Evolutionary conservation across 116 monocot genomes (phyloP).

Genomic region (Papilionanthe hybrid): DNA sequence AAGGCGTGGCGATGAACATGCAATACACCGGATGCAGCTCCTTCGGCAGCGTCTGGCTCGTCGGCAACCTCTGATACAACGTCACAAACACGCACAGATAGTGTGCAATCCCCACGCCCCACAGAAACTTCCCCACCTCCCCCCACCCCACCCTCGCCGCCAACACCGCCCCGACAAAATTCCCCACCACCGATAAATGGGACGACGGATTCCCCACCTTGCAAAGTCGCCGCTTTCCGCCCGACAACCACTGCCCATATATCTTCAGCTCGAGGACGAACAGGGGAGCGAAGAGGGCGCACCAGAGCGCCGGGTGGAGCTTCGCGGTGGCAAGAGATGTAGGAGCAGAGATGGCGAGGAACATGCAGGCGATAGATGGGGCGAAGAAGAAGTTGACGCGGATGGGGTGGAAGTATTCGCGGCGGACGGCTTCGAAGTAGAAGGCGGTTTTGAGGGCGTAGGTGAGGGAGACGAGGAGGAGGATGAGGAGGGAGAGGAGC

Average conservation of each 20-base stretch:
- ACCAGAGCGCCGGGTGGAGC: constrained; percentile 58
- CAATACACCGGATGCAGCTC: constrained; percentile 92
- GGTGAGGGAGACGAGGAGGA: constrained; percentile 46
- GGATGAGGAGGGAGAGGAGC: constrained; percentile 55
- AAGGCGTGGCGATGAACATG: constrained; percentile 91
- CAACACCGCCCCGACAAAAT: constrained; percentile 79
- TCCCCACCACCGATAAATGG: constrained; percentile 82
- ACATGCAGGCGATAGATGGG: constrained; percentile 85
- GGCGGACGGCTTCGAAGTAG: constrained; percentile 89
- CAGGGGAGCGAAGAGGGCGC: constrained; percentile 48
- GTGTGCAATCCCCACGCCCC: constrained; percentile 81
- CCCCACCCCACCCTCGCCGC: constrained; percentile 67
- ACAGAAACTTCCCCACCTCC: constrained; percentile 72
- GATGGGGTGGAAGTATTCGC: constrained; percentile 94
- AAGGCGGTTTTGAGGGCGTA: constrained; percentile 72
- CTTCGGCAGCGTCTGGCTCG: constrained; percentile 77
- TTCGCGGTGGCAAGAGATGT: constrained; percentile 12
- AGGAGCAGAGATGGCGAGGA: constrained; percentile 61
- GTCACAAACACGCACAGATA: constrained; percentile 86
- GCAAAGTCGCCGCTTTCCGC: constrained; percentile 80
- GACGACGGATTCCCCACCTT: constrained; percentile 94
- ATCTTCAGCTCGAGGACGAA: constrained; percentile 84
- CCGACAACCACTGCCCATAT: constrained; percentile 93
- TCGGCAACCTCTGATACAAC: constrained; percentile 83
- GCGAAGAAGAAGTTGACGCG: constrained; percentile 99